Percentiles rank a stretch among this genome's conserved stretches.
phyloP scores from a whole-genome alignment of 345 rosid genomes.

The Zanthoxylum bungeanum region DNA sequence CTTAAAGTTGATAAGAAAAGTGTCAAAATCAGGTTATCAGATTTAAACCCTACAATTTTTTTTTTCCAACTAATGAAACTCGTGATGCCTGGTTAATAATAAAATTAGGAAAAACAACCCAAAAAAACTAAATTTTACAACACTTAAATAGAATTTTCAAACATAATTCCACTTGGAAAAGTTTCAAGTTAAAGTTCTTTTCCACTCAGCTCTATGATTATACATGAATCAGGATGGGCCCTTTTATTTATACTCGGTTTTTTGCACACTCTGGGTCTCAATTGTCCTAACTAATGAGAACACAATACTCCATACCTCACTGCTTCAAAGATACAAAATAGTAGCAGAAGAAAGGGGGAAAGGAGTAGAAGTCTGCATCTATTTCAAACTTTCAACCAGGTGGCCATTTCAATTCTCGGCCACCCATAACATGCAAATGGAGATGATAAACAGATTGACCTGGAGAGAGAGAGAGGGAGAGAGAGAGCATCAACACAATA shows the following conservation, averaged over 20 bases:
- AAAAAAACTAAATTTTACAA: no score
- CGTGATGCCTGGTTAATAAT: neutral
- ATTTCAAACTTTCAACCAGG: conserved; percentile 52
- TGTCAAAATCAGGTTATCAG: neutral
- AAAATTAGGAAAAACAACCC: no score
- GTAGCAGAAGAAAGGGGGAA: neutral
- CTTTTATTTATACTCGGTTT: neutral
- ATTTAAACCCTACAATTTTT: neutral
- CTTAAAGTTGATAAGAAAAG: neutral
- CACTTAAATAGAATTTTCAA: no score
- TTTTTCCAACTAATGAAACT: neutral
- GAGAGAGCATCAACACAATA: neutral
- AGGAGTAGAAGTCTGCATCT: neutral
- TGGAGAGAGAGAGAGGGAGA: conserved; percentile 17
- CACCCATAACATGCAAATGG: conserved; percentile 85
- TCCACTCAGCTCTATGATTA: neutral
- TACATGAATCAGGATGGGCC: neutral
- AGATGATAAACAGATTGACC: conserved; percentile 98
- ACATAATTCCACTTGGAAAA: no score
- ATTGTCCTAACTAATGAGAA: neutral
- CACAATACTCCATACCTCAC: neutral
- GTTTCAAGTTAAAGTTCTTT: no score
- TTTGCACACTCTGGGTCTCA: no score
- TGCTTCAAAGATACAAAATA: neutral
- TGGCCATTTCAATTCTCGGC: conserved; percentile 92